Conservation (phyloP, 1,284 basidiomycete species). For the Heliocybe sulcata region DNA sequence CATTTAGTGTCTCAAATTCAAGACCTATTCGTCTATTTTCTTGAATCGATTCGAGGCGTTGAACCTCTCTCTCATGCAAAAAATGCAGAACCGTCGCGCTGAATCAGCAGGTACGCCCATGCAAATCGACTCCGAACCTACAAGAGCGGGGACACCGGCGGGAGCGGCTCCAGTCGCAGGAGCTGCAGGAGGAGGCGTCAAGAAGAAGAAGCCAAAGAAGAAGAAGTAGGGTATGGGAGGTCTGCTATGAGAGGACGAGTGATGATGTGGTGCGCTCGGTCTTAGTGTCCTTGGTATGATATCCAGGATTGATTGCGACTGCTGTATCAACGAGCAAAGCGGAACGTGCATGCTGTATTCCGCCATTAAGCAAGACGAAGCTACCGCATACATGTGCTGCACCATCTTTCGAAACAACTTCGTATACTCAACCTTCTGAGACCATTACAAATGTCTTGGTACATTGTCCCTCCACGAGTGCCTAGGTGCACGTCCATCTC, state of each 20-base stretch:
- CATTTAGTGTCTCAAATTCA: conserved; percentile 86
- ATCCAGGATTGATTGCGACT: background rate
- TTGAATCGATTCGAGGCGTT: conserved; percentile 92
- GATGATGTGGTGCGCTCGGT: background rate
- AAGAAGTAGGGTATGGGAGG: conserved; percentile 3
- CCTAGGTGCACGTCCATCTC: too few species aligned
- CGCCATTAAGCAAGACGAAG: too few species aligned
- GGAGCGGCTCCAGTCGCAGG: background rate
- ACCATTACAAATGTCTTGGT: too few species aligned
- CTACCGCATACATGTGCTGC: too few species aligned
- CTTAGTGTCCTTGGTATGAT: background rate
- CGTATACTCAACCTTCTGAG: too few species aligned
- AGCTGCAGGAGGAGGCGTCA: conserved; percentile 1
- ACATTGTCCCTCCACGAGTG: too few species aligned
- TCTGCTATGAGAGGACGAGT: background rate
- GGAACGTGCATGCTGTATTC: too few species aligned
- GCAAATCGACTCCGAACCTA: background rate
- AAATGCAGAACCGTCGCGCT: conserved; percentile 63
- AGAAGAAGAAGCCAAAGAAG: conserved; percentile 6
- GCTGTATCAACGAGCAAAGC: too few species aligned
- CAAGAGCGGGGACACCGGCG: background rate
- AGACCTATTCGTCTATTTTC: conserved; percentile 87
- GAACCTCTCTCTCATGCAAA: conserved; percentile 75
- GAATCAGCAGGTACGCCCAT: background rate
- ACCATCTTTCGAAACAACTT: too few species aligned